Evolutionary conservation across 2,329 filamentous ascomycete species (phyloP).

Genomic region (Beauveria rudraprayagi): DNA sequence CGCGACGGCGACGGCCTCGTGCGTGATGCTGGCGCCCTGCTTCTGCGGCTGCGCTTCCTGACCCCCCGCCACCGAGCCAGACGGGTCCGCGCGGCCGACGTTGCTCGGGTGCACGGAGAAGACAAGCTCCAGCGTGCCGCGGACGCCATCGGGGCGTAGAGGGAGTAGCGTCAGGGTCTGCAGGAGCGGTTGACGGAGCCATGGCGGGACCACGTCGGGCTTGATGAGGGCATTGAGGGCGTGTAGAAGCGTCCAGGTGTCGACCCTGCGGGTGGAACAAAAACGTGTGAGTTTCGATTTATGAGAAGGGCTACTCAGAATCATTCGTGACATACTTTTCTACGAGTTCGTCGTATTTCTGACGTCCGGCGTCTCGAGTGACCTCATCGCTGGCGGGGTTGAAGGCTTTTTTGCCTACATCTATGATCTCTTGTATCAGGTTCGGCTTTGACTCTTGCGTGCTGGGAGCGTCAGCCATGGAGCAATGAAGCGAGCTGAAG

Average conservation of each 20-base stretch:
- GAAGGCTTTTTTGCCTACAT: conserved; percentile 41
- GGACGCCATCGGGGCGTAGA: conserved; percentile 54
- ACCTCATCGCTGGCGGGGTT: conserved; percentile 31
- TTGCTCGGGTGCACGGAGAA: conserved; percentile 58
- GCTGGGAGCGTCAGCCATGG: conserved; percentile 22
- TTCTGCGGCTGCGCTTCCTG: conserved; percentile 46
- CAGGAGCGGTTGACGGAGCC: conserved; percentile 51
- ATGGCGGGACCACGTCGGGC: conserved; percentile 48
- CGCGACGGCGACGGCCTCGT: conserved; percentile 58
- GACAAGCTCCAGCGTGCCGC: conserved; percentile 62
- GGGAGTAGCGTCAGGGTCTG: conserved; percentile 52
- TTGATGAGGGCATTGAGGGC: conserved; percentile 57
- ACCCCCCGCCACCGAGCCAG: conserved; percentile 20
- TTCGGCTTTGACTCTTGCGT: conserved; percentile 19
- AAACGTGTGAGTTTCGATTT: not conserved
- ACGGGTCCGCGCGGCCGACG: conserved; percentile 31
- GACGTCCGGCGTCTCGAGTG: conserved; percentile 26
- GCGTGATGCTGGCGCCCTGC: conserved; percentile 55
- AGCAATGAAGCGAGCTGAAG: not conserved
- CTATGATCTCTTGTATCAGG: conserved; percentile 27
- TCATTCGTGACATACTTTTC: conserved; percentile 32
- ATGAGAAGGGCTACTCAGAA: not conserved
- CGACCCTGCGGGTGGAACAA: conserved; percentile 19
- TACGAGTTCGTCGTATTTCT: conserved; percentile 39
- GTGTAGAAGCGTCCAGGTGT: conserved; percentile 47